Evolutionary conservation across 805 yeast species (phyloP), one percentile per base, ranked within the genome.

Genomic region (Lipomyces orientalis): DNA sequence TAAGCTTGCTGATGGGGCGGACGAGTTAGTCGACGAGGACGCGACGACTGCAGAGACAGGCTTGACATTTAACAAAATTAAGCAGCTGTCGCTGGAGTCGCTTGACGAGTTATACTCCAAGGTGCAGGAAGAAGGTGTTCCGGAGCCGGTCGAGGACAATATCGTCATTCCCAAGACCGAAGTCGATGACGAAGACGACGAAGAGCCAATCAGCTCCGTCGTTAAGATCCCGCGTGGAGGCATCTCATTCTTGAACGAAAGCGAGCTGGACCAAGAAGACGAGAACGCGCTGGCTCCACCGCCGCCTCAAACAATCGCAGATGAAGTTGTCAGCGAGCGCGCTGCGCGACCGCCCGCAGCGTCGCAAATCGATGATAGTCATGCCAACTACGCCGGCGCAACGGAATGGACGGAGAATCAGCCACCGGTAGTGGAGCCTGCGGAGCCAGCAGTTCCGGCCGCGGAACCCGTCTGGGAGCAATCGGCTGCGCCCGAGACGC

Each of bases 1-100:
- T 29, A 71, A 73, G 68, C 73, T 79, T 39, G 64, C 55, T n/a
- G 62, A 64, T 3, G 80, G 77, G n/a, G 61, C 70, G 2, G 69
- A 65, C 8, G 76, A 74, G 54, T 62, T 71, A 6, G 74, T 79
- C 6, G 64, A 66, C 35, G 69, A 69, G n/a, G 66, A 58, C 16
- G 66, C 69, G 33, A 64, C 71, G 31, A n/a, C n/a, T n/a, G 74
- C 62, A 52, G 58, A 65, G 31, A 63, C 65, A 43, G 25, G 61
- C n/a, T 9, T 64, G 19, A 35, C 70, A 7, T 67, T 51, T 25
- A 57, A 66, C 12, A 54, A 34, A 19, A 55, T 62, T 49, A 61
- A 70, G 56, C 57, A 64, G 54, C 29, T 65, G 25, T 58, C 73
- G 29, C 54, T 61, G 31, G 65, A 64, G 19, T 64, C 67, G 12